Evolutionary conservation across 2,329 filamentous ascomycete genomes (phyloP).

Genomic region (Aspergillus puulaauensis): DNA sequence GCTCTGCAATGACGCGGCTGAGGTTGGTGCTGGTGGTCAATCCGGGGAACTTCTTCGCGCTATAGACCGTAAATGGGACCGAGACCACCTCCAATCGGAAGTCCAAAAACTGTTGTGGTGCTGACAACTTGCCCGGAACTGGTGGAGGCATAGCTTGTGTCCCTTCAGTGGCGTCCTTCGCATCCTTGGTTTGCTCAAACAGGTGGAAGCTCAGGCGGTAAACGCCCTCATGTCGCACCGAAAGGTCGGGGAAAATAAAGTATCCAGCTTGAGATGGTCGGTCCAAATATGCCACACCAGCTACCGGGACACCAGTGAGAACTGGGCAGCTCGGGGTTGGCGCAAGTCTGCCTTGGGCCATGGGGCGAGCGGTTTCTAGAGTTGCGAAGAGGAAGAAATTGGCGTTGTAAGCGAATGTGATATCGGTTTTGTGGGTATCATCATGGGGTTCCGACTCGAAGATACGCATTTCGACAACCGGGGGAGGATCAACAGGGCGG

Average conservation of each 20-base stretch:
- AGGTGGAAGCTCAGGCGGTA: conserved; percentile 91
- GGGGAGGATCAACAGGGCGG: conserved; percentile 89
- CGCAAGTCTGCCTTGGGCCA: conserved; percentile 76
- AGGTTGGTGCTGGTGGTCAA: conserved; percentile 84
- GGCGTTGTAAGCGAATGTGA: conserved; percentile 90
- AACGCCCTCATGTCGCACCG: conserved; percentile 89
- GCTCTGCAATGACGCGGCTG: conserved; percentile 89
- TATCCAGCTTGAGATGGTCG: conserved; percentile 78
- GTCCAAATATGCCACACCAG: conserved; percentile 93
- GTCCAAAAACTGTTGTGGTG: conserved; percentile 64
- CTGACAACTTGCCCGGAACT: conserved; percentile 39
- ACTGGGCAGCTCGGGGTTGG: conserved; percentile 72
- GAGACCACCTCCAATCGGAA: conserved; percentile 91
- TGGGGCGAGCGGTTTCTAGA: conserved; percentile 78
- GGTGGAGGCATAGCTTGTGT: conserved; percentile 38
- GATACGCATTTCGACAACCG: conserved; percentile 87
- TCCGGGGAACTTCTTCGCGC: conserved; percentile 97
- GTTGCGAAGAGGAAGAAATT: conserved; percentile 98
- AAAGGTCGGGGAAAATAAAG: conserved; percentile 96
- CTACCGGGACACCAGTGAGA: conserved; percentile 89
- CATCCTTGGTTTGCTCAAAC: conserved; percentile 89
- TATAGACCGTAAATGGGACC: conserved; percentile 81
- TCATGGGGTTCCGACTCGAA: conserved; percentile 62
- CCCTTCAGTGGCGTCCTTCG: conserved; percentile 70
- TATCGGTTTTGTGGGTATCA: conserved; percentile 63